Percentiles rank a stretch among this genome's conserved stretches.
Conservation (phyloP, 2,329 filamentous ascomycete species). For the Dothistroma pini region DNA sequence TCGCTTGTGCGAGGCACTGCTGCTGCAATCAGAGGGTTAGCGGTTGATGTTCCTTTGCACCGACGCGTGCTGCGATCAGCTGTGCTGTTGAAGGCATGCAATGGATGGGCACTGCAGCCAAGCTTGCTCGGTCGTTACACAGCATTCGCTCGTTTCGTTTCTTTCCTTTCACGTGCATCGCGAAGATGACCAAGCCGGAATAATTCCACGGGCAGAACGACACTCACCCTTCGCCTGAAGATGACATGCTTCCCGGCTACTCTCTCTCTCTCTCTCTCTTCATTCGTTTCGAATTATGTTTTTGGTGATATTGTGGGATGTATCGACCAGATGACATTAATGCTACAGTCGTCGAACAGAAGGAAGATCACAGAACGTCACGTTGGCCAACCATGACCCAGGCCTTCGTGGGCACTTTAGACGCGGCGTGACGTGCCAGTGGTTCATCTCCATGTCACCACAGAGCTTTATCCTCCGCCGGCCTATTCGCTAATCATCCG, state of each 20-base stretch:
- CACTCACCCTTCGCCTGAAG: not conserved
- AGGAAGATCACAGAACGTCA: not conserved
- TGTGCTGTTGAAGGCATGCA: not conserved
- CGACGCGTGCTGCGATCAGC: constrained; percentile 1
- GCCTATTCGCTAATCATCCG: not conserved
- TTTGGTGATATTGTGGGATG: not conserved
- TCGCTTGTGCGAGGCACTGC: constrained; percentile 1
- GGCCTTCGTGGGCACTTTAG: not conserved
- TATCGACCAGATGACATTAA: not conserved
- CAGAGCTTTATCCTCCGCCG: not conserved
- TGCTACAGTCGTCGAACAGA: not conserved
- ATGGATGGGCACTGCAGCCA: not conserved
- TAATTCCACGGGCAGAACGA: not conserved
- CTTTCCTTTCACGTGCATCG: not conserved
- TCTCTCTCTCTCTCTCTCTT: not conserved
- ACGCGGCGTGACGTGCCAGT: not conserved
- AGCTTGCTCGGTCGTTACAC: not conserved
- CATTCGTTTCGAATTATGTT: not conserved
- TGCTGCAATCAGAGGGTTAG: not conserved
- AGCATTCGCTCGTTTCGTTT: not conserved
- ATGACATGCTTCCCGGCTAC: not conserved
- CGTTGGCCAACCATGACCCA: not conserved
- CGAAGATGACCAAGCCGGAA: not conserved
- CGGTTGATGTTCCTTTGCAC: not conserved
- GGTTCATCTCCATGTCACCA: not conserved